Evolutionary conservation across 768 basidiomycete species (phyloP).

Genomic region (Nidularia pulvinata): DNA sequence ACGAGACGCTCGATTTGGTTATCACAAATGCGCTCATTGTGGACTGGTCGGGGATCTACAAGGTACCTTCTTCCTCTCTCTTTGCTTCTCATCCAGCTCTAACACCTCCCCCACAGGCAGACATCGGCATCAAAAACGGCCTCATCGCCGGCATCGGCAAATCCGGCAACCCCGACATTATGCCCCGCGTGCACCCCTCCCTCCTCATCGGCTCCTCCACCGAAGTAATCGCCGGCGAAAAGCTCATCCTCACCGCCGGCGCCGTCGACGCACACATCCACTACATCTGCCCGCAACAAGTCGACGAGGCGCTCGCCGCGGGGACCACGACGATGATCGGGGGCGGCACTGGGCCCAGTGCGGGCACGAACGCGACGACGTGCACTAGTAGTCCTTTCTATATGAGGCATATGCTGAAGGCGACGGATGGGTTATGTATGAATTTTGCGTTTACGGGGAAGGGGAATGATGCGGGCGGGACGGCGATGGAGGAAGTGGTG

Average conservation of each 20-base stretch:
- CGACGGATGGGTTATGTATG: slow-evolving; percentile 87
- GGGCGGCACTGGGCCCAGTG: slow-evolving; percentile 93
- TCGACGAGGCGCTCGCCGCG: slow-evolving; percentile 78
- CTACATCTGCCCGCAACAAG: slow-evolving; percentile 94
- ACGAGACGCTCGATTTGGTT: slow-evolving; percentile 82
- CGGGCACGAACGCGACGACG: slow-evolving; percentile 91
- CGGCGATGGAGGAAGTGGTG: slow-evolving; percentile 78
- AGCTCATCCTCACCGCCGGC: slow-evolving; percentile 92
- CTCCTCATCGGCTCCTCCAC: slow-evolving; percentile 90
- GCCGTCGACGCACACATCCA: slow-evolving; percentile 92
- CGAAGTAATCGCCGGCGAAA: slow-evolving; percentile 96
- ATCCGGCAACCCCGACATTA: slow-evolving; percentile 94
- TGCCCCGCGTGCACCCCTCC: slow-evolving; percentile 71
- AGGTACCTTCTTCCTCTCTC: slow-evolving; percentile 42
- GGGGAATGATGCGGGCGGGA: slow-evolving; percentile 85
- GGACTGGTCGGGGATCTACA: slow-evolving; percentile 96
- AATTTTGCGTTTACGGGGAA: slow-evolving; percentile 97
- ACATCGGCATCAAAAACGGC: slow-evolving; percentile 90
- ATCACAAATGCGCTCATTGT: slow-evolving; percentile 95
- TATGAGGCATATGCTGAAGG: slow-evolving; percentile 87
- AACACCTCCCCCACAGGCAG: slow-evolving; percentile 56
- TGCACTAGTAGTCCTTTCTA: slow-evolving; percentile 93
- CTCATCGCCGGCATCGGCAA: slow-evolving; percentile 91
- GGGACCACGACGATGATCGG: slow-evolving; percentile 96
- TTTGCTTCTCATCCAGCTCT: not conserved